Base-by-base conservation (phyloP, 129 eudicot genomes). In the Flaveria ramosissima region DNA sequence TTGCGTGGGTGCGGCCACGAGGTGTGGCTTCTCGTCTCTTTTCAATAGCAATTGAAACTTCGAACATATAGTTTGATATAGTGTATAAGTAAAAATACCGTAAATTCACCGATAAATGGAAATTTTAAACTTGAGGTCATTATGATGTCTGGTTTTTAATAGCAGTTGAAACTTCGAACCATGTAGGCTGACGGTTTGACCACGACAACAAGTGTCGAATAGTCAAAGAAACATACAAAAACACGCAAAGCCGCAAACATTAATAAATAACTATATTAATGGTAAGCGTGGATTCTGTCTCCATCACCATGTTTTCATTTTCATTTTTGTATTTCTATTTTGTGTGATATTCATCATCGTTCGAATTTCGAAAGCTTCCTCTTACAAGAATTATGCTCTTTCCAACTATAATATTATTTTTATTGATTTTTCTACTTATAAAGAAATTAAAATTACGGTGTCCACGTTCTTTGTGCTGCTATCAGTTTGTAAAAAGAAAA, bases 221-320 rank as follows among this genome's bases (percentile, higher is more conserved):
- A 63, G 69, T 63, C 69, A 30, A 15, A 32, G 6, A 32, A 63
- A 63, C 69, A 16, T 14, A 27, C 43, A 30, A 63, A 63, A 63
- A 63, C 69, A 43, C 69, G 46, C 45, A 14, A 62, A 62, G 68
- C 68, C 68, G 68, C 43, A 62, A 62, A 63, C 21, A 63, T 2
- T 7, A 63, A 7, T 15, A 63, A 63, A 63, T 36, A 14, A 30
- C 63, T 14, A 63, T 24, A 24, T 60, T 24, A 61, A 24, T 26
- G 41, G 15, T 3, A 61, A 26, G 9, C 42, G 68, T 61, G 68
- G 68, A 24, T 26, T 61, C 42, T 61, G 42, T 61, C 68, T 60
- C 17, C 17, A 26, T 61, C 68, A 61, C 10, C 68, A 61, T 26
- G 26, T 26, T 61, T 26, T 61, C 9, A 26, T 12, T 61, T 24